Evolutionary conservation across 2,329 filamentous ascomycete genomes (phyloP), one percentile per base, ranked within the genome.

Genomic region (Ophiostoma sp.): DNA sequence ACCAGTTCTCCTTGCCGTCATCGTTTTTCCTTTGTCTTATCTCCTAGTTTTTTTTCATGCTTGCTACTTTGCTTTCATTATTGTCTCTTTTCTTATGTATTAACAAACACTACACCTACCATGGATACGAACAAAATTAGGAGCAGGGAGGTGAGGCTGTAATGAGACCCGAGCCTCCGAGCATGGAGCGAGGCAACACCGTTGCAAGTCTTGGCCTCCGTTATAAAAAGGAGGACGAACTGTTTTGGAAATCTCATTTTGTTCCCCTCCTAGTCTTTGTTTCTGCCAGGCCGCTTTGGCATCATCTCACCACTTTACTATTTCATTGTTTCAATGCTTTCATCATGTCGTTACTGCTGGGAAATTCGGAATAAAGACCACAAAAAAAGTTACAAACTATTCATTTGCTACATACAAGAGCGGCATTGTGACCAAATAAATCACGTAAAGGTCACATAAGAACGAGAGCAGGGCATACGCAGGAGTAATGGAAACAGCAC

Each of bases 81-180:
- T 36, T 33, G 20, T 23, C 17, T n/a, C 41, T 23, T 36, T 39
- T 64, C 60, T n/a, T 39, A 65, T 65, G 60, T 64, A 36, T 36
- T 17, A 39, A 23, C 62, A 39, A 39, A 65, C 35, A 65, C 20
- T 6, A 65, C 62, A 65, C 33, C 31, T 57, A 57, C 35, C 11
- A 65, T 65, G 62, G 35, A 41, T 65, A 65, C 62, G 62, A 65
- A 65, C 62, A 41, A 39, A 35, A 65, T 20, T 11, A 33, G 57
- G 13, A 62, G 52, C 23, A n/a, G 27, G 52, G 52, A 57, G 57
- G 57, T 5, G 57, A 33, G 27, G 23, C 57, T 62, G 57, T 27
- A 62, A 23, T 15, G 27, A 17, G 27, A 57, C n/a, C 10, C 52
- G 27, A 57, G 52, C 52, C 15, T 2, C 4, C 6, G 4, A 57